Percentiles rank a stretch among this genome's conserved stretches.
Conservation (phyloP, 306 rosid genomes). For the Urtica urens region DNA sequence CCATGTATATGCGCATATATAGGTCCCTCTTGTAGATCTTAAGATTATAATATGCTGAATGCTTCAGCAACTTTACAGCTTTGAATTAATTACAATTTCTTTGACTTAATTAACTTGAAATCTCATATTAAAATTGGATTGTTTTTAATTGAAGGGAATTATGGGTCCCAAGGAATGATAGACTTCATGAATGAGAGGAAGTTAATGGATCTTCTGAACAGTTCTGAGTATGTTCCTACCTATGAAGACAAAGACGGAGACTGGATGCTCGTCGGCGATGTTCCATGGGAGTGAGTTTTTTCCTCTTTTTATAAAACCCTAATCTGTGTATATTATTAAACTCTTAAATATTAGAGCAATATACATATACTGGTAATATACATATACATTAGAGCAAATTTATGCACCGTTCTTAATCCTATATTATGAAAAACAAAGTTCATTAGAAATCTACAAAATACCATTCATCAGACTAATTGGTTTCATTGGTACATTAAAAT, state of each 20-base stretch:
- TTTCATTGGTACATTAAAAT: not conserved
- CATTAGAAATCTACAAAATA: too few species aligned
- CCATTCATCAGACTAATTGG: too few species aligned
- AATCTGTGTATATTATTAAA: too few species aligned
- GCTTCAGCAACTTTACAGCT: not conserved
- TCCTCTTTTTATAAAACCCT: constrained; percentile 8
- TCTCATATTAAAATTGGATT: not conserved
- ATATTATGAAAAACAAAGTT: not conserved
- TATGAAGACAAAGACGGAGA: constrained; percentile 99
- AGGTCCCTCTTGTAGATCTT: not conserved
- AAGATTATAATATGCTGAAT: too few species aligned
- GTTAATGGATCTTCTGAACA: constrained; percentile 97
- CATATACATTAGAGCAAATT: too few species aligned
- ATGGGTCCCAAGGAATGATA: constrained; percentile 98
- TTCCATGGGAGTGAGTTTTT: constrained; percentile 89
- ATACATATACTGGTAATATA: too few species aligned
- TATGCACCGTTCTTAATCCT: not conserved
- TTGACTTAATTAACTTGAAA: too few species aligned
- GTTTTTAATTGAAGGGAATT: constrained; percentile 41
- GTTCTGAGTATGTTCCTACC: constrained; percentile 95
- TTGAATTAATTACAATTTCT: too few species aligned
- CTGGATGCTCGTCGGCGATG: constrained; percentile 99
- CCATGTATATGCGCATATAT: not conserved
- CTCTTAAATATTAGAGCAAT: too few species aligned
- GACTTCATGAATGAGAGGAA: constrained; percentile 99